Percentiles rank a stretch among this genome's conserved stretches.
Conservation (phyloP, 2,329 filamentous ascomycete genomes). For the Colletotrichum lupini region DNA sequence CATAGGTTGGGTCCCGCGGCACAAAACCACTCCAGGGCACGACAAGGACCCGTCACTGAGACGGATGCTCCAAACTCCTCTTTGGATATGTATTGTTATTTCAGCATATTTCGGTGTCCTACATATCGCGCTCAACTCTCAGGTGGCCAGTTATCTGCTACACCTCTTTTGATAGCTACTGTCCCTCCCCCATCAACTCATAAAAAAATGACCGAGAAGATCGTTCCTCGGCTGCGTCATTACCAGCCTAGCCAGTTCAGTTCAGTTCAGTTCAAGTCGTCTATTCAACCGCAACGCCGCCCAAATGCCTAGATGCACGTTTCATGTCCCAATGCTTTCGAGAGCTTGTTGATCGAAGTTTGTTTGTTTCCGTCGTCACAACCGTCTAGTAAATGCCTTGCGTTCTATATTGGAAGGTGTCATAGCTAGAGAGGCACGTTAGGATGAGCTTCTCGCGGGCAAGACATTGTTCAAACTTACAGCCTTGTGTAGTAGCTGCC, state of each 20-base stretch:
- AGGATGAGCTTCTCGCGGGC: neutral
- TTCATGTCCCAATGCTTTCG: conserved; percentile 25
- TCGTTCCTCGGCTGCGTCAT: conserved; percentile 33
- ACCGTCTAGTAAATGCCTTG: conserved; percentile 82
- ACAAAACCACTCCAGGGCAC: too few relatives aligned
- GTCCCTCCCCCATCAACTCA: conserved; percentile 9
- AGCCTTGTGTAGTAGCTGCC: conserved; percentile 90
- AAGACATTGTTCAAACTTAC: conserved; percentile 59
- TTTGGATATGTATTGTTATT: neutral
- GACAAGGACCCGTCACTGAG: too few relatives aligned
- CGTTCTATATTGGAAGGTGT: conserved; percentile 88
- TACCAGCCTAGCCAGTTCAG: conserved; percentile 22
- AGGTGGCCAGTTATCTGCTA: neutral
- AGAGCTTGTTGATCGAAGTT: conserved; percentile 13
- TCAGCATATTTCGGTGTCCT: neutral
- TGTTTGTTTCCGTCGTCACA: neutral
- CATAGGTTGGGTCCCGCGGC: too few relatives aligned
- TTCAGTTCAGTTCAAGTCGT: conserved; percentile 4
- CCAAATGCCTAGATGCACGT: conserved; percentile 35
- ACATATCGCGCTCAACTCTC: neutral
- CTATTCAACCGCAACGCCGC: conserved; percentile 37
- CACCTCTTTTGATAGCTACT: neutral
- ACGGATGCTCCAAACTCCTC: neutral
- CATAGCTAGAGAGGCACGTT: conserved; percentile 65
- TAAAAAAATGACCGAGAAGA: conserved; percentile 19